phyloP scores from a whole-genome alignment of 1,284 basidiomycete genomes.

The Tranzscheliella williamsii region DNA sequence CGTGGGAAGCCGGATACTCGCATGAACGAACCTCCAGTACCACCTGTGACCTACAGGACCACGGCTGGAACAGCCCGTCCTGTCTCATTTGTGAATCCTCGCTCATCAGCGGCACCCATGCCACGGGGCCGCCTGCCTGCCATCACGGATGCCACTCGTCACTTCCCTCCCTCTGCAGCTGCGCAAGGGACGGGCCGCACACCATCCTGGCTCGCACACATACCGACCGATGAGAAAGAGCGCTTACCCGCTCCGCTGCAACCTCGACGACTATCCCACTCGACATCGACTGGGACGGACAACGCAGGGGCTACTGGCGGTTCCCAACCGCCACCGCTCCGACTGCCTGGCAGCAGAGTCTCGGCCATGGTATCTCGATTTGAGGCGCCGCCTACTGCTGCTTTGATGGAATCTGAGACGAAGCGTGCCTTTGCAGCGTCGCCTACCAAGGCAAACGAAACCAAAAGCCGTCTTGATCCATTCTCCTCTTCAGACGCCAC shows the following conservation, averaged over 20 bases:
- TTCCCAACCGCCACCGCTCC: not conserved
- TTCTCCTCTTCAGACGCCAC: no score
- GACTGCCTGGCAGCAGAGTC: constrained; percentile 18
- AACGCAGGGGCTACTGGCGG: not conserved
- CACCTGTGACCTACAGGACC: constrained; percentile 1
- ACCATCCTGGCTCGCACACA: constrained; percentile 37
- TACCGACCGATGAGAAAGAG: constrained; percentile 24
- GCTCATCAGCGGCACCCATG: constrained; percentile 42
- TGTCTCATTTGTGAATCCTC: constrained; percentile 36
- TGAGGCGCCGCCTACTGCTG: no score
- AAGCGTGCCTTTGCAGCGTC: no score
- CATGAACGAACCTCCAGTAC: not conserved
- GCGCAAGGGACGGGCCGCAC: constrained; percentile 9
- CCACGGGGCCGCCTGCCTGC: constrained; percentile 43
- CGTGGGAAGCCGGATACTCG: not conserved
- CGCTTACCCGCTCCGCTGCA: constrained; percentile 25
- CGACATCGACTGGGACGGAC: not conserved
- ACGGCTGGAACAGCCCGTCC: constrained; percentile 13
- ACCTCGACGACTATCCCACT: constrained; percentile 7
- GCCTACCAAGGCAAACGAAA: no score
- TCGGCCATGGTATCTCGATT: constrained; percentile 39
- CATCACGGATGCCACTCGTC: constrained; percentile 50
- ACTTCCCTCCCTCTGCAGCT: constrained; percentile 44
- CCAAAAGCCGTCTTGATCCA: no score
- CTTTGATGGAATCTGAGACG: no score